Evolutionary conservation across 1,284 basidiomycete genomes (phyloP), one percentile per base, ranked within the genome.

Genomic region (Xerocomus amazonicus): DNA sequence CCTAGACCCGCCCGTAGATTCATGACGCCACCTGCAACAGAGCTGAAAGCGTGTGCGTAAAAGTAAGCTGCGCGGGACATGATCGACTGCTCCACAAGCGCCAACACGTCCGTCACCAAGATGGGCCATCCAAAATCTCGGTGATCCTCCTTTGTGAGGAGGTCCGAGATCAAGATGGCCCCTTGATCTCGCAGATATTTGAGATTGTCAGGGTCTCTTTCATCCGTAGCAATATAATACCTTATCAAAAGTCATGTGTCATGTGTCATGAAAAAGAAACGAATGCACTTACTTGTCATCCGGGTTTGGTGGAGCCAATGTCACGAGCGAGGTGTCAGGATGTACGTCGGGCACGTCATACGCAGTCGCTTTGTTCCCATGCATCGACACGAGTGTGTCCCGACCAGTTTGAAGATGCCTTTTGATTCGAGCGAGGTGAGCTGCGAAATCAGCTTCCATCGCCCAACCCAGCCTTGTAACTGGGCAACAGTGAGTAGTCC

Each of bases 161-260:
- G 59, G 53, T 78, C 75, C 14, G 59, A 38, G 45, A 79, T 62
- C 48, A 79, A 56, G 16, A 78, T 43, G 1, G 67, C 76, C 23
- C 73, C 71, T 28, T 67, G 59, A 0, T 62, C 57, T 19, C 62
- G 57, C 26, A 76, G 61, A 52, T 69, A 68, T 5, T 61, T 29
- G 13, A 78, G 59, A 8, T 67, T 67, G 0, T 56, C 54, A 0
- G 63, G 57, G 47, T 69, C 62, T 16, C 73, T 69, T 49, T 78
- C 77, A 47, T 77, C 77, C 9, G 76, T 77, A 1, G 77, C 76
- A 16, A 78, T 63, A 56, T 73, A 78, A 56, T 70, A 77, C 23
- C 75, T 69, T 38, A 62, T 17, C 23, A 14, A 17, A 14, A 27
- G 3, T 31, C 17, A 16, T 31, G 5, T 36, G 19, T 39, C 27